Base-by-base conservation (phyloP, 2,329 filamentous ascomycete genomes). In the Elsinoe necatrix region DNA sequence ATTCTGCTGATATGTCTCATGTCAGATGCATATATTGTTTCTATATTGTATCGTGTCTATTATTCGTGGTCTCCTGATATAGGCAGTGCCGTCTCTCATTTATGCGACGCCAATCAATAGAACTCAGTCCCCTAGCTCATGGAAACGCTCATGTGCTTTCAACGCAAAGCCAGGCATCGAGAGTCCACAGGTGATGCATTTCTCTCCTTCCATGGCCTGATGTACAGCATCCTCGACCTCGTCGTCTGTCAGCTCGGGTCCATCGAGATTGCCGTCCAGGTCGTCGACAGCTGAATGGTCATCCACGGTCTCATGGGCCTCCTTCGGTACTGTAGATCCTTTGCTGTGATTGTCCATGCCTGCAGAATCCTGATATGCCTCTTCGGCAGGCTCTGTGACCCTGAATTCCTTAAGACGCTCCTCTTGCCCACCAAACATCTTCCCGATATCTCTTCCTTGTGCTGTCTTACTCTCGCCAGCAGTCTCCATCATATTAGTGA, bases 391-490 rank as follows among this genome's bases (percentile, higher is more conserved):
- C 54, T 79, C 78, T 47, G 79, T 76, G 1, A 83, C 75, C 52
- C 73, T 83, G 74, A 85, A 91, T 51, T 86, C 82, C 59, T 78
- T 82, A 56, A 90, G 72, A 27, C 83, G 79, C 43, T 82, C 78
- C 51, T 88, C 84, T 67, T 95, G 89, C 56, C 77, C 78, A 64
- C 76, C 82, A 68, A 96, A 95, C 89, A 96, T 95, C 65, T 76
- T 80, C 0, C 80, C 79, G 62, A 96, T 95, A 65, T 95, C 84
- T 61, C 86, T 78, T 1, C 87, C 88, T 11, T 65, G 68, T 0
- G 72, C 73, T 20, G 69, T 71, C 62, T 68, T 75, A 55, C 71
- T 72, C 23, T 70, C 64, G 7, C 74, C 72, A 21, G 72, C 75
- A 3, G 71, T 69, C 59, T 75, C 72, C 5, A 65, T 78, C 84